Percentiles rank a stretch among this genome's conserved stretches.
phyloP scores from a whole-genome alignment of 805 yeast genomes.

The Myxozyma sirexii region DNA sequence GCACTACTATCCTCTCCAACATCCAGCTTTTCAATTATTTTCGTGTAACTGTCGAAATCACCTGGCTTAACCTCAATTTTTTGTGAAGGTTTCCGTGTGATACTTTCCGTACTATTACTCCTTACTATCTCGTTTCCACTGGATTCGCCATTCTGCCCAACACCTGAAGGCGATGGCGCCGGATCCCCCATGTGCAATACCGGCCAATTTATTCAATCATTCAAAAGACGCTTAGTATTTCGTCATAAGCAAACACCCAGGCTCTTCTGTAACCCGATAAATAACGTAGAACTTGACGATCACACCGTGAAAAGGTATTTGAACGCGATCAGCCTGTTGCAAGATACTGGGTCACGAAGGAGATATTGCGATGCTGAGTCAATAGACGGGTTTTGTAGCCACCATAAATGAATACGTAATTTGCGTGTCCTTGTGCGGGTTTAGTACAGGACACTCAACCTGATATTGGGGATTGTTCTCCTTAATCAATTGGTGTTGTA shows the following conservation, averaged over 20 bases:
- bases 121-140: not conserved
- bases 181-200: slow-evolving; percentile 13
- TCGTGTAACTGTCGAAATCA: slow-evolving; percentile 2
- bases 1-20: not conserved
- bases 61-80: not conserved
- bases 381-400: no score
- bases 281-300: not conserved
- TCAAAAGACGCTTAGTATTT: not conserved
- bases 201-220: slow-evolving; percentile 2
- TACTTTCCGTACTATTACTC: not conserved
- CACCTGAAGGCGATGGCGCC: not conserved
- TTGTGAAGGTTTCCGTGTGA: not conserved
- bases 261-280: not conserved
- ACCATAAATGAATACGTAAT: no score
- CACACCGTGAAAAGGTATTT: not conserved
- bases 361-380: no score
- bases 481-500: no score
- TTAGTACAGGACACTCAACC: no score
- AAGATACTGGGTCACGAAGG: no score
- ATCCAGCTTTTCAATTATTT: slow-evolving; percentile 1
- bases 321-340: no score
- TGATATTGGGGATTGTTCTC: no score
- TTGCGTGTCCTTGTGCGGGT: no score
- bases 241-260: not conserved
- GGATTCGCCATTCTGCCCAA: not conserved